Conservation (phyloP, 2,329 filamentous ascomycete genomes). For the Fusarium sarcochroum region DNA sequence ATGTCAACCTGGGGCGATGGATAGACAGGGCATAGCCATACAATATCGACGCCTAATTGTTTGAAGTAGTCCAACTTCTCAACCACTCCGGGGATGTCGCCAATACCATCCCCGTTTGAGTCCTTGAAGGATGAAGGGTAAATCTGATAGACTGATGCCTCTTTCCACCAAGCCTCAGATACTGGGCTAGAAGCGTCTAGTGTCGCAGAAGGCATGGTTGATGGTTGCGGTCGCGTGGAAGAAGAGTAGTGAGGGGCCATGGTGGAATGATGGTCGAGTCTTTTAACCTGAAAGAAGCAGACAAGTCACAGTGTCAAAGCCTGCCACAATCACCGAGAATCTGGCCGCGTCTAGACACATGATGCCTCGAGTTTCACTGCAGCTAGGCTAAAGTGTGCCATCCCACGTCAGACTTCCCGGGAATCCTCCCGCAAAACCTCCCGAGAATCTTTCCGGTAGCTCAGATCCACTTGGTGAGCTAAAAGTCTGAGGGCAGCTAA, state of each 20-base stretch:
- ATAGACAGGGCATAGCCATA: conserved; percentile 78
- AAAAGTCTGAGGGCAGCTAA: background rate
- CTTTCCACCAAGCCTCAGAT: conserved; percentile 65
- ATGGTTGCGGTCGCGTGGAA: background rate
- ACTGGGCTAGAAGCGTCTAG: background rate
- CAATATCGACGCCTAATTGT: conserved; percentile 71
- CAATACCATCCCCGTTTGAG: conserved; percentile 71
- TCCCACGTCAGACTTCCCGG: background rate
- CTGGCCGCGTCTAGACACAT: background rate
- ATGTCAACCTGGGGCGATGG: conserved; percentile 75
- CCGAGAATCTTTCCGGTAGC: conserved; percentile 9
- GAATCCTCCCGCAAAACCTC: conserved; percentile 6
- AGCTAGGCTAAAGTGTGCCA: background rate
- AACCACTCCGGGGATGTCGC: conserved; percentile 73
- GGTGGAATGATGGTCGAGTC: background rate
- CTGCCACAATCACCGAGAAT: background rate
- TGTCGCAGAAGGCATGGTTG: conserved; percentile 9
- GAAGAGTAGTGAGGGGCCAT: background rate
- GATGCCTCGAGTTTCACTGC: conserved; percentile 4
- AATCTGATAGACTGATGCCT: conserved; percentile 60
- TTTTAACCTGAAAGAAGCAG: background rate
- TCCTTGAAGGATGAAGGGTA: conserved; percentile 71
- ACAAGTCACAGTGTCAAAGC: too few species aligned
- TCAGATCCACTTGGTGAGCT: background rate
- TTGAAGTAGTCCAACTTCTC: conserved; percentile 73